phyloP scores from a whole-genome alignment of 2,329 filamentous ascomycete genomes.

The Trichoderma brevicompactum region DNA sequence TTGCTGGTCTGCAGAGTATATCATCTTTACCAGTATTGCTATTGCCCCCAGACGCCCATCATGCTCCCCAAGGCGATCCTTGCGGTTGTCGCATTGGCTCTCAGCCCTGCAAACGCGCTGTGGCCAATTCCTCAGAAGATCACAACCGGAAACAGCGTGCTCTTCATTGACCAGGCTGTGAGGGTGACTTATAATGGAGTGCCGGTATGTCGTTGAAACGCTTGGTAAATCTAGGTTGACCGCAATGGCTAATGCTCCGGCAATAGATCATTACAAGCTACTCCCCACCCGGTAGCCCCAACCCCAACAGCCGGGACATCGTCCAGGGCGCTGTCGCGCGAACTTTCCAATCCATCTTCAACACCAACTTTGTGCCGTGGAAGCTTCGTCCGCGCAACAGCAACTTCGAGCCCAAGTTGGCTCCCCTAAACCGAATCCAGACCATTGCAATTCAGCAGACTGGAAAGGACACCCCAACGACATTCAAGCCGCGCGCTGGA shows the following conservation, averaged over 20 bases:
- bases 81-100: slow-evolving; percentile 46
- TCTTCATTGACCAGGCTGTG: slow-evolving; percentile 59
- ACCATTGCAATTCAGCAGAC: slow-evolving; percentile 70
- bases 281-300: slow-evolving; percentile 44
- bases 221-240: background rate
- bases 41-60: slow-evolving; percentile 6
- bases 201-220: slow-evolving; percentile 5
- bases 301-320: slow-evolving; percentile 56
- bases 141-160: slow-evolving; percentile 54
- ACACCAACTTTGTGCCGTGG: slow-evolving; percentile 76
- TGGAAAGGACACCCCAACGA: slow-evolving; percentile 53
- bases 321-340: slow-evolving; percentile 62
- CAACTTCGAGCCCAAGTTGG: slow-evolving; percentile 64
- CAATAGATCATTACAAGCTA: slow-evolving; percentile 56
- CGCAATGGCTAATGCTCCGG: background rate
- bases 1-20: slow-evolving; percentile 1
- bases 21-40: background rate
- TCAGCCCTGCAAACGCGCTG: slow-evolving; percentile 52
- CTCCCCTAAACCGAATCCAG: slow-evolving; percentile 53
- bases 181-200: slow-evolving; percentile 61
- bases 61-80: slow-evolving; percentile 34
- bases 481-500: slow-evolving; percentile 65
- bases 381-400: slow-evolving; percentile 70
- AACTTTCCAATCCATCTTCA: slow-evolving; percentile 66
- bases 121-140: slow-evolving; percentile 62